phyloP scores from a whole-genome alignment of 352 stramenopile genomes.

The Globisporangium nodosum region DNA sequence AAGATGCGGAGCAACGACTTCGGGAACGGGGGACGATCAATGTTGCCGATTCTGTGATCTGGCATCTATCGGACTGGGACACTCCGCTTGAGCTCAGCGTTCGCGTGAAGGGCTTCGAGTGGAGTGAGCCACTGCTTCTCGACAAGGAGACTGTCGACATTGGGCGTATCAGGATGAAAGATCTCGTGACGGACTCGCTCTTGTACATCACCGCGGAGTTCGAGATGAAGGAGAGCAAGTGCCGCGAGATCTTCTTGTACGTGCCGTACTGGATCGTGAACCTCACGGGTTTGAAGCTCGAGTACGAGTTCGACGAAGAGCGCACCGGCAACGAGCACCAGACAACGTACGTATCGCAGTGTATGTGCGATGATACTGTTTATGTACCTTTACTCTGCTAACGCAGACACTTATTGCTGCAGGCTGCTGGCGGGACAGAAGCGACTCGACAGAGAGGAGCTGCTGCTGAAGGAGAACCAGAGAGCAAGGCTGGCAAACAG shows the following conservation, averaged over 20 bases:
- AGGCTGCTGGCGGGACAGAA: constrained; percentile 72
- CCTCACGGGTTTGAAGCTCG: constrained; percentile 73
- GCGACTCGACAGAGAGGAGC: constrained; percentile 65
- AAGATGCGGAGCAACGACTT: constrained; percentile 71
- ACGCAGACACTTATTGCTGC: constrained; percentile 7
- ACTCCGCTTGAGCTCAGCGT: constrained; percentile 73
- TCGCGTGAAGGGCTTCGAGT: constrained; percentile 83
- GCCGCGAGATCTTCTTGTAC: constrained; percentile 73
- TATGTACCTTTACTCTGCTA: not conserved
- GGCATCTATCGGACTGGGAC: constrained; percentile 77
- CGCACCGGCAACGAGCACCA: constrained; percentile 57
- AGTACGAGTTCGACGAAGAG: constrained; percentile 83
- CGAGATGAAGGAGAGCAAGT: constrained; percentile 43
- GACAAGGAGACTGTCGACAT: constrained; percentile 43
- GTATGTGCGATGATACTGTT: not conserved
- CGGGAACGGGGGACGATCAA: constrained; percentile 75
- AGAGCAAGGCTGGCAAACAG: constrained; percentile 23
- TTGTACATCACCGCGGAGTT: constrained; percentile 71
- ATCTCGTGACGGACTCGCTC: constrained; percentile 64
- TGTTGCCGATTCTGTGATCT: constrained; percentile 72
- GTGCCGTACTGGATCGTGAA: constrained; percentile 89
- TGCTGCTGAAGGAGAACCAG: constrained; percentile 68
- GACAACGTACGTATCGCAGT: constrained; percentile 35
- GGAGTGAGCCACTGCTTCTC: constrained; percentile 68
- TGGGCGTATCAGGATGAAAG: constrained; percentile 71